These are phyloP conservation scores for Hygrophorus russula DNA, from an alignment of 768 basidiomycete species.

Conservation along the genomic window DNA sequence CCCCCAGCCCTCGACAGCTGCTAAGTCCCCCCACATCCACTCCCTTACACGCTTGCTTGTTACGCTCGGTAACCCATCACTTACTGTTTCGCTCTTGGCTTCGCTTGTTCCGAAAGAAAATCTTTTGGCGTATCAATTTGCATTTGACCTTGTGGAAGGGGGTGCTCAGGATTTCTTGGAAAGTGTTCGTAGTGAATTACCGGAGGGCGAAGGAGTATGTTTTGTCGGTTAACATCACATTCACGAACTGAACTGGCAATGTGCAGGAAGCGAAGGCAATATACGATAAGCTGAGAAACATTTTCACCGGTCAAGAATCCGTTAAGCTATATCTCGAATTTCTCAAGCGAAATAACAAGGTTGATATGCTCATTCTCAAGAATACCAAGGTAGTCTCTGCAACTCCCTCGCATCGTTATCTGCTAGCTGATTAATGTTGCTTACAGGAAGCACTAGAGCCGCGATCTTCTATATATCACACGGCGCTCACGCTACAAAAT, in stretches of 20 bases:
- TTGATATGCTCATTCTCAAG: conserved; percentile 85
- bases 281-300: conserved; percentile 69
- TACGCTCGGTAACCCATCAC: conserved; percentile 70
- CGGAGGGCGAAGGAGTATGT: conserved; percentile 54
- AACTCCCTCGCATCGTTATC: neutral
- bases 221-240: neutral
- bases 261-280: conserved; percentile 45
- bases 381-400: conserved; percentile 67
- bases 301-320: conserved; percentile 84
- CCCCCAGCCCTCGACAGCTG: conserved; percentile 59
- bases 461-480: conserved; percentile 95
- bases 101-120: conserved; percentile 62
- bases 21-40: conserved; percentile 66
- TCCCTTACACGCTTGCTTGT: conserved; percentile 84
- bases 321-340: conserved; percentile 93
- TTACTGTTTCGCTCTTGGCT: conserved; percentile 64
- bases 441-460: conserved; percentile 79
- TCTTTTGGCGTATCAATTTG: conserved; percentile 86
- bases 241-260: conserved; percentile 6
- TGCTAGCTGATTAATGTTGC: neutral
- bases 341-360: conserved; percentile 87
- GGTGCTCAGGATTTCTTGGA: conserved; percentile 90
- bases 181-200: conserved; percentile 55
- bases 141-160: conserved; percentile 91
- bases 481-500: conserved; percentile 91